These are phyloP conservation scores for Mycocentrospora acerina DNA, from an alignment of 2,329 filamentous ascomycete species.

Conservation along the genomic window DNA sequence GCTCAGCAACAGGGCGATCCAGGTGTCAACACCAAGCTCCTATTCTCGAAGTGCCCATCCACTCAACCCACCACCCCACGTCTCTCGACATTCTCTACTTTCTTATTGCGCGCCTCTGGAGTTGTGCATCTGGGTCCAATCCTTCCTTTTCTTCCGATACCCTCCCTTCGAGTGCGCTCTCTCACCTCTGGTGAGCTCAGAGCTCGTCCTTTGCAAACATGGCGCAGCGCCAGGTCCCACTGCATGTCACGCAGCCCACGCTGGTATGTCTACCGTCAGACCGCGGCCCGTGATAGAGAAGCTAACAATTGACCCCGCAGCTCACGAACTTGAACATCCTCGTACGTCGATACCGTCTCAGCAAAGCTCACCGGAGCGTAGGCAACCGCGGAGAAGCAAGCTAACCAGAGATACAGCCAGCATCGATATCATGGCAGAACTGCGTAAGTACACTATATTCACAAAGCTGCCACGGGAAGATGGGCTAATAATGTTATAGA, in stretches of 20 bases:
- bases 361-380: conserved; percentile 14
- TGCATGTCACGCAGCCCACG: conserved; percentile 74
- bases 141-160: conserved; percentile 39
- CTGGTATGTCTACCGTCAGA: conserved; percentile 56
- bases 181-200: conserved; percentile 41
- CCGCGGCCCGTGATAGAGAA: conserved; percentile 2
- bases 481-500: conserved; percentile 56
- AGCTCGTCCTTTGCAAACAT: conserved; percentile 48
- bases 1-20: conserved; percentile 10
- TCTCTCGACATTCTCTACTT: conserved; percentile 37
- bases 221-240: conserved; percentile 85
- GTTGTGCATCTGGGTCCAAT: conserved; percentile 42
- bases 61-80: conserved; percentile 26
- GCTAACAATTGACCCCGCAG: conserved; percentile 39
- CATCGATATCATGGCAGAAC: conserved; percentile 82
- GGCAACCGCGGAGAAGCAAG: conserved; percentile 18
- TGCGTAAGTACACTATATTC: conserved; percentile 61
- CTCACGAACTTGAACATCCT: conserved; percentile 52
- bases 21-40: conserved; percentile 15
- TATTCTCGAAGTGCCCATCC: conserved; percentile 19
- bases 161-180: conserved; percentile 29
- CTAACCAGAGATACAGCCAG: conserved; percentile 52
- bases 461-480: conserved; percentile 5
- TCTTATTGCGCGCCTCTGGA: conserved; percentile 41
- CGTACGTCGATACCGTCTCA: conserved; percentile 39